These are phyloP conservation scores for Onygenales sp. DNA, from an alignment of 2,329 filamentous ascomycete species.

Conservation along the genomic window DNA sequence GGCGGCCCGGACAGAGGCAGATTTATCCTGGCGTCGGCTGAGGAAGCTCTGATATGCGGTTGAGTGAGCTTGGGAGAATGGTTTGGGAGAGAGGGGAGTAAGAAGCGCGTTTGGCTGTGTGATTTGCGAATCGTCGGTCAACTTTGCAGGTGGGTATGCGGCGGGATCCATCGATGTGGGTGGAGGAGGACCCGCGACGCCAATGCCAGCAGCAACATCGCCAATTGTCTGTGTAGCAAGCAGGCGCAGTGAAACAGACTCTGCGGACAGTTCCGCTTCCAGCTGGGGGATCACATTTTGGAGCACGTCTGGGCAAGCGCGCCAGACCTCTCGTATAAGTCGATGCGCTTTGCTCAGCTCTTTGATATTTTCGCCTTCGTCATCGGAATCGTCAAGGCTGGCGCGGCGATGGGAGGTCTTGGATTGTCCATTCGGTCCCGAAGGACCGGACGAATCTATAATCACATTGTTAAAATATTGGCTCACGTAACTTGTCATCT, in stretches of 20 bases:
- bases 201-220: constrained; percentile 89
- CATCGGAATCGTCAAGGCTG: constrained; percentile 53
- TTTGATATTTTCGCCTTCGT: constrained; percentile 72
- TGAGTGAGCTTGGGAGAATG: constrained; percentile 75
- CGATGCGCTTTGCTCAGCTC: constrained; percentile 85
- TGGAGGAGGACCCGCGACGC: constrained; percentile 75
- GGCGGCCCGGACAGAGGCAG: constrained; percentile 66
- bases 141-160: constrained; percentile 60
- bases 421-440: constrained; percentile 43
- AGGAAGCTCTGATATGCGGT: constrained; percentile 76
- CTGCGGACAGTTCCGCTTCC: constrained; percentile 82
- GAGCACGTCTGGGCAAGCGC: constrained; percentile 76
- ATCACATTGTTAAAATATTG: constrained; percentile 98
- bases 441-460: constrained; percentile 65
- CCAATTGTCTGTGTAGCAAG: constrained; percentile 90
- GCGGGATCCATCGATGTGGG: constrained; percentile 65
- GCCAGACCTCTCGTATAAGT: constrained; percentile 85
- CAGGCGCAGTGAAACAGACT: constrained; percentile 75
- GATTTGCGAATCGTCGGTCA: constrained; percentile 39
- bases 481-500: constrained; percentile 89
- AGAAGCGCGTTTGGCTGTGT: constrained; percentile 58
- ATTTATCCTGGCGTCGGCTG: constrained; percentile 78
- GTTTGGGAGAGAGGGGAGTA: constrained; percentile 75
- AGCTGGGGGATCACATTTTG: constrained; percentile 90
- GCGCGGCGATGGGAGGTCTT: constrained; percentile 33